These are phyloP conservation scores for Candolleomyces aberdarensis DNA, from an alignment of 768 basidiomycete genomes.

Conservation along the genomic window DNA sequence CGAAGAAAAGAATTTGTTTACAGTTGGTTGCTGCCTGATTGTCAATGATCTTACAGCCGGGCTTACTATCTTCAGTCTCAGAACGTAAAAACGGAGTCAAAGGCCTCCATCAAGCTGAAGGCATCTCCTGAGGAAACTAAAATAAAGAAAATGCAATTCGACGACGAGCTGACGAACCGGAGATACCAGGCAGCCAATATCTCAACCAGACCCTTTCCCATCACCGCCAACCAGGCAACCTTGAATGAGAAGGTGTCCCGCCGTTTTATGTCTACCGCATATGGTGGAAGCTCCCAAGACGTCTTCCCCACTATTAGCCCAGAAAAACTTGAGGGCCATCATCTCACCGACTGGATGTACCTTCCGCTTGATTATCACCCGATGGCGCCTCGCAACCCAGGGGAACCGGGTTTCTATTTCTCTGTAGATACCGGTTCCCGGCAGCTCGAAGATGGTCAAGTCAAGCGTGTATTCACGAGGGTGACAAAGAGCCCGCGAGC, in stretches of 20 bases:
- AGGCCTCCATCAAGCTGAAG: too few relatives aligned
- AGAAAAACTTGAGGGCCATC: constrained; percentile 16
- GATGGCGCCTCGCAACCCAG: constrained; percentile 24
- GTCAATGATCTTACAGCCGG: too few relatives aligned
- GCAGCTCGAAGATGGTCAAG: constrained; percentile 17
- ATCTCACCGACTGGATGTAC: constrained; percentile 27
- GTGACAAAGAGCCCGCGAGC: constrained; percentile 14
- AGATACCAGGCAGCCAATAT: neutral
- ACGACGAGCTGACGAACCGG: neutral
- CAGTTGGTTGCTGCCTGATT: too few relatives aligned
- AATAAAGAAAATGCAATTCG: neutral
- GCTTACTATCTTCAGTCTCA: too few relatives aligned
- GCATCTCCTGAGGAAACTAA: neutral
- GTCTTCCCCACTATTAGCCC: constrained; percentile 13
- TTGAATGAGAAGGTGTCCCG: constrained; percentile 3
- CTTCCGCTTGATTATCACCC: constrained; percentile 21
- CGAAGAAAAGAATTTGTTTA: too few relatives aligned
- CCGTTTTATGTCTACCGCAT: constrained; percentile 17
- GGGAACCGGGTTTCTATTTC: constrained; percentile 26
- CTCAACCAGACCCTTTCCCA: neutral
- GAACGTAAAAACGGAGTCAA: too few relatives aligned
- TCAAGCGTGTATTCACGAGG: constrained; percentile 27
- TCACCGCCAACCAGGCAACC: neutral
- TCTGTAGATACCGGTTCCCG: constrained; percentile 6
- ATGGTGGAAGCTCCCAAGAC: constrained; percentile 21